Percentiles rank a stretch among this genome's conserved stretches.
Conservation (phyloP, 2,329 filamentous ascomycete species). For the Fusarium papillatum region DNA sequence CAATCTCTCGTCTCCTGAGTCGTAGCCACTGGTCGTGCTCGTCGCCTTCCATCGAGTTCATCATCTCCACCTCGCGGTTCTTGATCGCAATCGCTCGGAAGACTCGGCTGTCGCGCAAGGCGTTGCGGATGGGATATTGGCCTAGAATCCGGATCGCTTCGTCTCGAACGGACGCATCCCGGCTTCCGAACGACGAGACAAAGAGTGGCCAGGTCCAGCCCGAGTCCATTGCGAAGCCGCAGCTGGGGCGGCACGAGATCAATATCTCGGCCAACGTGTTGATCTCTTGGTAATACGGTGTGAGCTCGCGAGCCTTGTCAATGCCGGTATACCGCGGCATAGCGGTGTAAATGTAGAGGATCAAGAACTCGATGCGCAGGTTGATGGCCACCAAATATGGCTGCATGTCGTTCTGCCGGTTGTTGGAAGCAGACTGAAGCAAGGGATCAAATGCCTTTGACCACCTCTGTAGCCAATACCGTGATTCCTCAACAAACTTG, state of each 20-base stretch:
- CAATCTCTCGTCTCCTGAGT: conserved; percentile 52
- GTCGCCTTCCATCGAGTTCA: conserved; percentile 48
- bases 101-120: conserved; percentile 57
- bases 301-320: conserved; percentile 52
- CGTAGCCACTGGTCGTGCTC: conserved; percentile 55
- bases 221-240: conserved; percentile 60
- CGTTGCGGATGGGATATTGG: conserved; percentile 58
- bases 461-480: conserved; percentile 57
- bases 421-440: conserved; percentile 43
- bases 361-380: conserved; percentile 58
- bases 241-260: conserved; percentile 50
- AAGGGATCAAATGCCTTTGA: conserved; percentile 53
- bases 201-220: conserved; percentile 61
- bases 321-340: conserved; percentile 54
- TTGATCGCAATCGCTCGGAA: conserved; percentile 55
- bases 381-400: conserved; percentile 54
- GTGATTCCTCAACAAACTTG: conserved; percentile 51
- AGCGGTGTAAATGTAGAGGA: conserved; percentile 54
- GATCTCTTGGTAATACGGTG: conserved; percentile 58
- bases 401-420: conserved; percentile 36
- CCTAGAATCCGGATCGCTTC: conserved; percentile 57
- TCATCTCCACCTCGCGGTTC: conserved; percentile 52
- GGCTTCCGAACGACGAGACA: conserved; percentile 56
- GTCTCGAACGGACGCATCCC: conserved; percentile 53
- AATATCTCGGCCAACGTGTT: conserved; percentile 53